Conservation (phyloP, 2,329 filamentous ascomycete species). For the Sporothrix brunneoviolacea region DNA sequence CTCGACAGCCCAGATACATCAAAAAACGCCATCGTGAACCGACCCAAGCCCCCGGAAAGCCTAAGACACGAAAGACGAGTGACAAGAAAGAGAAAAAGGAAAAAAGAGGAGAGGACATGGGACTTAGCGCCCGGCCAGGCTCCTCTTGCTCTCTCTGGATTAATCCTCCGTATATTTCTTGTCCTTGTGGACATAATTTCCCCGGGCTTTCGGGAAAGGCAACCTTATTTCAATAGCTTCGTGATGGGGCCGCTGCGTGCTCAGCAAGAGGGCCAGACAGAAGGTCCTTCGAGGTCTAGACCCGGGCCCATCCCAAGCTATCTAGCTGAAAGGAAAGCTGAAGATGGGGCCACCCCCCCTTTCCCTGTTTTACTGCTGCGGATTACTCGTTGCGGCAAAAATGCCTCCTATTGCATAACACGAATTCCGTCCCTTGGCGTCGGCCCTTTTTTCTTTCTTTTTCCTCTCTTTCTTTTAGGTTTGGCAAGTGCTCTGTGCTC, state of each 20-base stretch:
- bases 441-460: not conserved
- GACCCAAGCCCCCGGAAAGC: constrained; percentile 12
- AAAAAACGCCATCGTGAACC: constrained; percentile 4
- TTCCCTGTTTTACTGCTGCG: too few relatives aligned
- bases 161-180: not conserved
- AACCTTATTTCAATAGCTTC: constrained; percentile 8
- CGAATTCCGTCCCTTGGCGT: not conserved
- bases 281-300: constrained; percentile 8
- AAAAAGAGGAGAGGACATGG: not conserved
- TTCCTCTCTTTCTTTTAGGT: not conserved
- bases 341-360: too few relatives aligned
- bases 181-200: not conserved
- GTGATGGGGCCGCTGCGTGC: not conserved
- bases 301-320: not conserved
- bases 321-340: not conserved
- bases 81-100: too few relatives aligned
- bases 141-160: not conserved
- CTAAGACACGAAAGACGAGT: too few relatives aligned
- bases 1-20: not conserved
- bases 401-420: not conserved
- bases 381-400: too few relatives aligned
- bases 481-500: not conserved
- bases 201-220: constrained; percentile 2
- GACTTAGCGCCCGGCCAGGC: not conserved
- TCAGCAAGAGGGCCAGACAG: not conserved